Conservation (phyloP, 2,329 filamentous ascomycete genomes). For the Fusarium nisikadoi region DNA sequence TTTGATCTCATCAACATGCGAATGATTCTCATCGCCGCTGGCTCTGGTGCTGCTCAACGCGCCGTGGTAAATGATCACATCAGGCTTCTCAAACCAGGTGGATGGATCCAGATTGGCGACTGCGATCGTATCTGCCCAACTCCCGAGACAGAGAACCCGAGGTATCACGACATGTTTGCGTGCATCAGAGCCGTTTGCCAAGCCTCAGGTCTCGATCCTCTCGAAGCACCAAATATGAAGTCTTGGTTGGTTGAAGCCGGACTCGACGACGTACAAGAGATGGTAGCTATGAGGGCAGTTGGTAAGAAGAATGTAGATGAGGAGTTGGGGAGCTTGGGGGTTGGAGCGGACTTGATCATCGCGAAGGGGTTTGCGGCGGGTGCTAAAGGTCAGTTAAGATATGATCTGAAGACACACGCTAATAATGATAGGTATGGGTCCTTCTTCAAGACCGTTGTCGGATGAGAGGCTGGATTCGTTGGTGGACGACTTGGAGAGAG, state of each 20-base stretch:
- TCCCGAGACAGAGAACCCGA: background rate
- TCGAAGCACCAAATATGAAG: slow-evolving; percentile 7
- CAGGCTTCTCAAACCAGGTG: slow-evolving; percentile 6
- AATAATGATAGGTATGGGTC: background rate
- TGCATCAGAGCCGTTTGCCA: slow-evolving; percentile 4
- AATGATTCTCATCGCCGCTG: slow-evolving; percentile 15
- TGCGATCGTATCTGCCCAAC: slow-evolving; percentile 15
- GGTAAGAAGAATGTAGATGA: background rate
- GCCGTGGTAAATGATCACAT: background rate
- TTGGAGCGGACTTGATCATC: background rate
- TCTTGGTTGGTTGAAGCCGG: background rate
- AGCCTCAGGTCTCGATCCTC: slow-evolving; percentile 3
- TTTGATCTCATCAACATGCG: slow-evolving; percentile 18
- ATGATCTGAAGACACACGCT: fast-evolving
- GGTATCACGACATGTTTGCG: slow-evolving; percentile 4
- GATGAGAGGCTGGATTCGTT: background rate
- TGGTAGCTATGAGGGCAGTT: background rate
- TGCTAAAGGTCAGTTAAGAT: background rate
- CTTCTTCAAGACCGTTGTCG: background rate
- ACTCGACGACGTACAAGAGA: background rate
- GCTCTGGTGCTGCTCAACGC: background rate
- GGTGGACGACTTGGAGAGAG: background rate
- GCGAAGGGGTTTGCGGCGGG: slow-evolving; percentile 8
- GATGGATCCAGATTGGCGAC: slow-evolving; percentile 14
- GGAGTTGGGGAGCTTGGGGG: background rate